phyloP scores from a whole-genome alignment of 2,329 filamentous ascomycete genomes.

The Aureobasidium sp. region DNA sequence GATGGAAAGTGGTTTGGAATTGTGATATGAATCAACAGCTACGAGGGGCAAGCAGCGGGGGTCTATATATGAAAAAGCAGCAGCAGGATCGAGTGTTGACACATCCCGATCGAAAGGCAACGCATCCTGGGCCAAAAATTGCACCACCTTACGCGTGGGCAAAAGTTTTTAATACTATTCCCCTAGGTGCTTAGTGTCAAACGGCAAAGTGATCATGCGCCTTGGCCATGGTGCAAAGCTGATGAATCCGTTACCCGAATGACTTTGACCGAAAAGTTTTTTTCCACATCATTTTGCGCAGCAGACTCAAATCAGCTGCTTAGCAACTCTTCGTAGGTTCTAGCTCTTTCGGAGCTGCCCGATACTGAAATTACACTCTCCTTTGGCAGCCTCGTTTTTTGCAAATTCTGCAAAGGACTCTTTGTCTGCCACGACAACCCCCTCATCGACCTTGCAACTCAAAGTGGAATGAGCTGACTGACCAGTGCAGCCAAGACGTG shows the following conservation, averaged over 20 bases:
- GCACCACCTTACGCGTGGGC: slow-evolving; percentile 1
- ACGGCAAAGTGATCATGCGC: slow-evolving; percentile 5
- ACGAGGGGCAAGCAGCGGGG: background rate
- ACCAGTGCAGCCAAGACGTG: background rate
- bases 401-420: background rate
- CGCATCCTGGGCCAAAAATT: background rate
- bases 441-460: background rate
- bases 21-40: slow-evolving; percentile 4
- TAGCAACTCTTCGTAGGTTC: background rate
- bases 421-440: background rate
- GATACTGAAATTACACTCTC: background rate
- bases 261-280: background rate
- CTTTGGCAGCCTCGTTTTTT: background rate
- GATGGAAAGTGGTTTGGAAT: background rate
- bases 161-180: slow-evolving; percentile 9
- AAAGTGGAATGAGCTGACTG: background rate
- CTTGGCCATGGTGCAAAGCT: background rate
- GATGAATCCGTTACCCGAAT: slow-evolving; percentile 11
- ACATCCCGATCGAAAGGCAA: slow-evolving; percentile 9
- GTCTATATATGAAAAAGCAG: slow-evolving; percentile 3
- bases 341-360: slow-evolving; percentile 7
- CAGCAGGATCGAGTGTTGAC: slow-evolving; percentile 8
- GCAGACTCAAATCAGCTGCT: background rate
- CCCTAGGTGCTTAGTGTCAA: slow-evolving; percentile 1
- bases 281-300: background rate